These are phyloP conservation scores for Penicillium sp. DNA, from an alignment of 2,329 filamentous ascomycete species.

Conservation along the genomic window DNA sequence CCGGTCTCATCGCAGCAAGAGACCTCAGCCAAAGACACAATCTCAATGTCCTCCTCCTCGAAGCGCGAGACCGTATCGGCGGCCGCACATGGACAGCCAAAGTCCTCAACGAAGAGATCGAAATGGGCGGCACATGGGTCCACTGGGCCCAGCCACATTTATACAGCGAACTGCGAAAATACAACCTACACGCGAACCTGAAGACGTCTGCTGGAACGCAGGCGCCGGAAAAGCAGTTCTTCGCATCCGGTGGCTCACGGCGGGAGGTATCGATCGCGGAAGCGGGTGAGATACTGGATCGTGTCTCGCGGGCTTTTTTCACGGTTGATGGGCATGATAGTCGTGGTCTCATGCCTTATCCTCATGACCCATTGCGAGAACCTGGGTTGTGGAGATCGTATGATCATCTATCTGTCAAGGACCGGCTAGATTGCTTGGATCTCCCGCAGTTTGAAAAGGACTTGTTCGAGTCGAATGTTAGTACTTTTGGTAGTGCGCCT, in stretches of 20 bases:
- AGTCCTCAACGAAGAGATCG: constrained; percentile 36
- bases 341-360: constrained; percentile 39
- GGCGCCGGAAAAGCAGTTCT: background rate
- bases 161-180: constrained; percentile 32
- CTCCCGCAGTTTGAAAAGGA: constrained; percentile 22
- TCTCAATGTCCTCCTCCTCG: constrained; percentile 33
- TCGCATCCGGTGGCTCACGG: background rate
- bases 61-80: constrained; percentile 47
- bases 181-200: constrained; percentile 10
- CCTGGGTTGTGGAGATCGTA: constrained; percentile 31
- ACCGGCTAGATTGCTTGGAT: constrained; percentile 27
- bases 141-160: constrained; percentile 38
- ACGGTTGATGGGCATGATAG: constrained; percentile 32
- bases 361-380: constrained; percentile 33
- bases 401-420: constrained; percentile 30
- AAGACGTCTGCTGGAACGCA: background rate
- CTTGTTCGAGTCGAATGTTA: constrained; percentile 23
- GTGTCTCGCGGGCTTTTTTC: constrained; percentile 32
- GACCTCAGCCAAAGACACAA: constrained; percentile 23
- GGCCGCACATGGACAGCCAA: constrained; percentile 45
- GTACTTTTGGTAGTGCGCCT: constrained; percentile 14
- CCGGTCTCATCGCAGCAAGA: constrained; percentile 35
- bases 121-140: constrained; percentile 49
- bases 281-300: background rate
- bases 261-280: background rate